These are phyloP conservation scores for Coccomyxa subellipsoidea DNA, from an alignment of 163 green algal genomes.

Conservation along the genomic window DNA sequence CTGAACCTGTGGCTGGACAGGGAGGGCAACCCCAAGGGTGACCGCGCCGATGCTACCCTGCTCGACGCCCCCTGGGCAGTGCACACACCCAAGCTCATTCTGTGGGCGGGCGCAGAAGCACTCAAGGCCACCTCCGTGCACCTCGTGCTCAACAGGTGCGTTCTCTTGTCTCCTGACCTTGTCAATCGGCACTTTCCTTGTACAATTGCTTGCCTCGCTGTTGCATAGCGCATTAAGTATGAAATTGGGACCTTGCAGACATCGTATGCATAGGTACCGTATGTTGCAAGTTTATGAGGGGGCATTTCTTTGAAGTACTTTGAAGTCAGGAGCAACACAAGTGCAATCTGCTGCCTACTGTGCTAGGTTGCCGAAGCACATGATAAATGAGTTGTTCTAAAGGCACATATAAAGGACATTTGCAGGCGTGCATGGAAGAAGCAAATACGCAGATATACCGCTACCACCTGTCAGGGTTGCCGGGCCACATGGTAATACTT, in stretches of 20 bases:
- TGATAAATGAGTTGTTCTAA: neutral
- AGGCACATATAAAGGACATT: neutral
- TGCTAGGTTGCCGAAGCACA: neutral
- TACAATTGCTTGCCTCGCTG: no score
- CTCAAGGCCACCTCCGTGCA: neutral
- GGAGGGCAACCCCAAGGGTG: neutral
- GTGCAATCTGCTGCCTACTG: neutral
- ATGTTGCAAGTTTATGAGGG: neutral
- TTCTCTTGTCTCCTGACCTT: neutral
- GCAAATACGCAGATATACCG: no score
- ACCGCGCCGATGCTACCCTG: neutral
- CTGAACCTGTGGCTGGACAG: neutral
- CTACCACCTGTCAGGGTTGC: no score
- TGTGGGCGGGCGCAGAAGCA: neutral
- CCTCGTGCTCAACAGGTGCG: neutral
- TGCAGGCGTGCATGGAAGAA: no score
- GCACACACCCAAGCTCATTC: slow-evolving; percentile 7
- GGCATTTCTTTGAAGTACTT: neutral
- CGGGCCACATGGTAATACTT: no score
- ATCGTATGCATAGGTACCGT: neutral
- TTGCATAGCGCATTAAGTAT: neutral
- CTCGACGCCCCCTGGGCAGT: neutral
- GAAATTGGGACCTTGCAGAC: neutral
- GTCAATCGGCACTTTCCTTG: neutral
- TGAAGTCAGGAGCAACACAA: neutral